Conservation (phyloP, 306 rosid genomes). For the Ormosia semicastrata region DNA sequence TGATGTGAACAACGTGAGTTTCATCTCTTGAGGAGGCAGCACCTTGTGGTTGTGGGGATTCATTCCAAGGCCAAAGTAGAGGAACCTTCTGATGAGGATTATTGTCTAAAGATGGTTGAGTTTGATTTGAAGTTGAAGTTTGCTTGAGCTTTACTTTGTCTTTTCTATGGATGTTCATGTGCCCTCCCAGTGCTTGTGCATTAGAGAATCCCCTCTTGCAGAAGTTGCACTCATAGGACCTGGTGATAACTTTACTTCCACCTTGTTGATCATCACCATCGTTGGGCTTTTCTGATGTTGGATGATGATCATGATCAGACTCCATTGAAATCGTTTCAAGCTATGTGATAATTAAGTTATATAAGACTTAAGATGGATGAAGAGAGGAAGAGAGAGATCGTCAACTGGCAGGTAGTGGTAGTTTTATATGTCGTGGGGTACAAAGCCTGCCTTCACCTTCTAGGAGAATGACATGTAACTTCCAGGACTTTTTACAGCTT, state of each 20-base stretch:
- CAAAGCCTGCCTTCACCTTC: constrained; percentile 45
- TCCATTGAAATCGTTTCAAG: constrained; percentile 26
- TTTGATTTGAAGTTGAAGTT: constrained; percentile 27
- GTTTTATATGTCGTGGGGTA: constrained; percentile 6
- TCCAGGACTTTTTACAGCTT: constrained; percentile 25
- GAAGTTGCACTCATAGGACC: constrained; percentile 71
- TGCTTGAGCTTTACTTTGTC: constrained; percentile 73
- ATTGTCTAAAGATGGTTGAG: constrained; percentile 14
- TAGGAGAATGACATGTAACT: constrained; percentile 27
- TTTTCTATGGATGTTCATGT: constrained; percentile 86
- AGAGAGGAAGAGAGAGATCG: neutral
- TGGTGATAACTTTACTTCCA: constrained; percentile 17
- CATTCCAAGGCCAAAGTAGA: constrained; percentile 20
- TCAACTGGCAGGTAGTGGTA: constrained; percentile 15
- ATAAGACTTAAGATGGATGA: neutral
- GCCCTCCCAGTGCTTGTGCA: constrained; percentile 95
- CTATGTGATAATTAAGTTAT: neutral
- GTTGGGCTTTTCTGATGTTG: constrained; percentile 16
- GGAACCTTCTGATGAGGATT: constrained; percentile 8
- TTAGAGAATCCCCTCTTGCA: constrained; percentile 87
- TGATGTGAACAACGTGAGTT: constrained; percentile 11
- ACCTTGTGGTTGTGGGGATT: constrained; percentile 12
- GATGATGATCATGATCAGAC: constrained; percentile 24
- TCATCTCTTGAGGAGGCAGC: constrained; percentile 12
- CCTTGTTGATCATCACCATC: constrained; percentile 29